Evolutionary conservation across 2,329 filamentous ascomycete species (phyloP), one percentile per base, ranked within the genome.

Genomic region (Alternaria incomplexa): DNA sequence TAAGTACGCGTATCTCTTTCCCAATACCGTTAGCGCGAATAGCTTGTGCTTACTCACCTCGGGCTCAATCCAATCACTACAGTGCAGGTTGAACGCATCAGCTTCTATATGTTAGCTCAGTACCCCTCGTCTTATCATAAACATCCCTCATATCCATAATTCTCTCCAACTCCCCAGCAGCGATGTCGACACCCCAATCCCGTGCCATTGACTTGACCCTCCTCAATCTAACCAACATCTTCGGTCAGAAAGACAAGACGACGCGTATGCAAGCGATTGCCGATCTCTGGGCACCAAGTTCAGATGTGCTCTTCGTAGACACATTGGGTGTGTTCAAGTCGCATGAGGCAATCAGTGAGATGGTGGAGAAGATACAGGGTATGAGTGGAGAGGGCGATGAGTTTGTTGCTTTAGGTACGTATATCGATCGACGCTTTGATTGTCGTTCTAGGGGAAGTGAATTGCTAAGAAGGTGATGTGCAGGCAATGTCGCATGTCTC

Each of bases 401-500:
- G 17, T 52, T 52, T 52, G 20, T 52, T 23, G 20, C 48, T 36
- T 20, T 36, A n/a, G 48, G 48, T 32, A 8, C 30, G 30, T 32
- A 32, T 0, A 32, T 32, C 30, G 1, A 0, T 32, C 30, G 30
- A 32, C 4, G 13, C 9, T 26, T 26, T 28, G 3, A 28, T 28
- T 1, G 26, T 5, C 26, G 4, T 28, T 11, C 4, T 11, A 4
- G 4, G 10, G 26, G 4, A 28, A 28, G 9, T 5, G 3, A 5
- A n/a, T n/a, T n/a, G 20, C 20, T 20, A 20, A 20, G 20, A 20
- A 26, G 5, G 0, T 3, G 3, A 20, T 20, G 3, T 13, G 4
- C 6, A 60, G 59, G 59, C 22, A 52, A 62, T n/a, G 59, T 67
- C 11, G 59, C 53, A 11, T 32, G 22, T 22, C 26, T 65, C 4